Evolutionary conservation across 805 yeast genomes (phyloP).

Genomic region (Myxozyma monticola): DNA sequence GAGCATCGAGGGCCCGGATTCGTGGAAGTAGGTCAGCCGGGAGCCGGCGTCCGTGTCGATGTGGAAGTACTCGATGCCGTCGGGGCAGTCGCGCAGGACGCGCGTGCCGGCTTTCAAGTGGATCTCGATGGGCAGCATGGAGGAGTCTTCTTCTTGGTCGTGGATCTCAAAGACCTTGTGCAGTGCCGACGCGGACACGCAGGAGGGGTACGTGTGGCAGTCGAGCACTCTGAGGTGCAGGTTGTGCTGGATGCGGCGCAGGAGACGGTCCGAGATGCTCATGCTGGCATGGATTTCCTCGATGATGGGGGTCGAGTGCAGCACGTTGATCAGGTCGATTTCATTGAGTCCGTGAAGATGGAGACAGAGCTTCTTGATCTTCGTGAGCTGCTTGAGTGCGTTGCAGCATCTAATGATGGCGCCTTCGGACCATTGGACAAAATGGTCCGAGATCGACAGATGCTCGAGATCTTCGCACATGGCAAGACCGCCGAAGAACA

Average conservation of each 20-base stretch:
- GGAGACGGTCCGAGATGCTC: constrained; percentile 2
- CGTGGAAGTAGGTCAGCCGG: neutral
- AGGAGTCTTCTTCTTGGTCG: constrained; percentile 3
- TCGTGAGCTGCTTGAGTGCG: constrained; percentile 1
- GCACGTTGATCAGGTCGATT: neutral
- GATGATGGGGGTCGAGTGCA: neutral
- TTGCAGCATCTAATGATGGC: neutral
- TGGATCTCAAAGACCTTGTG: neutral
- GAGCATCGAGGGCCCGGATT: neutral
- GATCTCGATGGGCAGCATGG: neutral
- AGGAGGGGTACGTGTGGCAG: constrained; percentile 5
- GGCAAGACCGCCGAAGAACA: constrained; percentile 8
- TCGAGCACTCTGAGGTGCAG: neutral
- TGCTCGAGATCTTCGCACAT: constrained; percentile 2
- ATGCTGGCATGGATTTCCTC: neutral
- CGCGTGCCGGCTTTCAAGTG: constrained; percentile 6
- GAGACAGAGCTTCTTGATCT: neutral
- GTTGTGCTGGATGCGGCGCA: neutral
- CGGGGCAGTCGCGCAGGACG: neutral
- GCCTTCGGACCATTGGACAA: constrained; percentile 1
- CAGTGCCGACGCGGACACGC: neutral
- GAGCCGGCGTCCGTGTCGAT: neutral
- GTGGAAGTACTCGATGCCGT: neutral
- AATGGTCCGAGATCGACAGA: neutral
- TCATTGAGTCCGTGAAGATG: constrained; percentile 5